Evolutionary conservation across 805 yeast genomes (phyloP).

Genomic region (Teunomyces aglyptinius): DNA sequence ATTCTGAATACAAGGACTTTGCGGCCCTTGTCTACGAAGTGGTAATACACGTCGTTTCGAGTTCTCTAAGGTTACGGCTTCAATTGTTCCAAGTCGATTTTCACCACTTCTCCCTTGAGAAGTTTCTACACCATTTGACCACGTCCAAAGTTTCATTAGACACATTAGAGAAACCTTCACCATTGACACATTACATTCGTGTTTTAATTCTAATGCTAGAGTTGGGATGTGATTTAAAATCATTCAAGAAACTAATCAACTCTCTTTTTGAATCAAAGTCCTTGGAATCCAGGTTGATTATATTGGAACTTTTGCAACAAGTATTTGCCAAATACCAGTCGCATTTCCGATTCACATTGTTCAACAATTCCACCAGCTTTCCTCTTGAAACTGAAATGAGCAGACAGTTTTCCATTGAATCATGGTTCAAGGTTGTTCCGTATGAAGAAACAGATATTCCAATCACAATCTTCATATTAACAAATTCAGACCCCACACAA

Average conservation of each 20-base stretch:
- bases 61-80: constrained; percentile 19
- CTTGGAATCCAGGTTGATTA: constrained; percentile 11
- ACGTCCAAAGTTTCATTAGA: not conserved
- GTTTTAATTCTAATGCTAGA: constrained; percentile 28
- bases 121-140: constrained; percentile 12
- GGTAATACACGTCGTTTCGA: constrained; percentile 19
- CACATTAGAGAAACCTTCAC: constrained; percentile 8
- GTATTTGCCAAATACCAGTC: constrained; percentile 20
- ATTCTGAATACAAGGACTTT: constrained; percentile 25
- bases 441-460: constrained; percentile 8
- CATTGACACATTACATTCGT: constrained; percentile 19
- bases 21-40: constrained; percentile 28
- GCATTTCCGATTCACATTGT: constrained; percentile 28
- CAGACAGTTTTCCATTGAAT: constrained; percentile 33
- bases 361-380: constrained; percentile 21
- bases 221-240: constrained; percentile 31
- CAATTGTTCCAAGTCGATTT: constrained; percentile 19
- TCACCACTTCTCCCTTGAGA: constrained; percentile 19
- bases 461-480: constrained; percentile 23
- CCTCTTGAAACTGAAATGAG: constrained; percentile 18
- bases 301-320: constrained; percentile 23
- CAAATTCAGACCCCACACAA: constrained; percentile 20
- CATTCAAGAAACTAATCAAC: constrained; percentile 17
- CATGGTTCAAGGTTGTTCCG: constrained; percentile 38
- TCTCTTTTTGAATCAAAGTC: constrained; percentile 15